Conservation (phyloP, 2,329 filamentous ascomycete species). For the Sporothrix brunneoviolacea region DNA sequence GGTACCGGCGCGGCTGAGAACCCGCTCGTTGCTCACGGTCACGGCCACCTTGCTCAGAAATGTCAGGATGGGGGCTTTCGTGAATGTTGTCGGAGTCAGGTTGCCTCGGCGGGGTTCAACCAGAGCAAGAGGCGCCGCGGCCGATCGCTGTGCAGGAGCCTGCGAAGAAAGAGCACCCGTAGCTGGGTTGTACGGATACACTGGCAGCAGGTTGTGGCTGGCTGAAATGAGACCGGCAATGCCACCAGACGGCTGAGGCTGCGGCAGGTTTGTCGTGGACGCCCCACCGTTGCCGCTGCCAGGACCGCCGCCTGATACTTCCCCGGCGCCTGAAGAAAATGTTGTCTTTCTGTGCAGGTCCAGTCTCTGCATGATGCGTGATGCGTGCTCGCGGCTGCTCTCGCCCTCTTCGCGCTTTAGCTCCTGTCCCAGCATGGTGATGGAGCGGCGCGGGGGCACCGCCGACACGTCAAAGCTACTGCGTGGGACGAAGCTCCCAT, state of each 20-base stretch:
- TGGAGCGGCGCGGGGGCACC: slow-evolving; percentile 44
- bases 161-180: neutral
- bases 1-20: slow-evolving; percentile 52
- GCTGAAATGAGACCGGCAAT: slow-evolving; percentile 82
- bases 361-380: slow-evolving; percentile 86
- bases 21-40: slow-evolving; percentile 69
- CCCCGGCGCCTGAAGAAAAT: slow-evolving; percentile 27
- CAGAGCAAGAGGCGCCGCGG: slow-evolving; percentile 29
- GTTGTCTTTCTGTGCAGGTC: slow-evolving; percentile 79
- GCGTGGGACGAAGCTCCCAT: slow-evolving; percentile 60
- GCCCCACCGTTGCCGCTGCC: slow-evolving; percentile 24
- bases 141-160: slow-evolving; percentile 18
- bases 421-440: slow-evolving; percentile 48
- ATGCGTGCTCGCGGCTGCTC: slow-evolving; percentile 70
- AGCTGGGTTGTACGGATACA: slow-evolving; percentile 31
- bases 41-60: slow-evolving; percentile 83
- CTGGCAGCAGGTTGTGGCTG: slow-evolving; percentile 71
- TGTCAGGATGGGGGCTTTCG: slow-evolving; percentile 75
- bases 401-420: slow-evolving; percentile 60
- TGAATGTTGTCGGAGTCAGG: slow-evolving; percentile 75
- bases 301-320: neutral
- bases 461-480: slow-evolving; percentile 64
- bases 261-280: slow-evolving; percentile 32
- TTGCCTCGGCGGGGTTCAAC: slow-evolving; percentile 49
- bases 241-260: slow-evolving; percentile 47